These are phyloP conservation scores for Aurinia saxatilis DNA, from an alignment of 345 rosid species.

Conservation along the genomic window DNA sequence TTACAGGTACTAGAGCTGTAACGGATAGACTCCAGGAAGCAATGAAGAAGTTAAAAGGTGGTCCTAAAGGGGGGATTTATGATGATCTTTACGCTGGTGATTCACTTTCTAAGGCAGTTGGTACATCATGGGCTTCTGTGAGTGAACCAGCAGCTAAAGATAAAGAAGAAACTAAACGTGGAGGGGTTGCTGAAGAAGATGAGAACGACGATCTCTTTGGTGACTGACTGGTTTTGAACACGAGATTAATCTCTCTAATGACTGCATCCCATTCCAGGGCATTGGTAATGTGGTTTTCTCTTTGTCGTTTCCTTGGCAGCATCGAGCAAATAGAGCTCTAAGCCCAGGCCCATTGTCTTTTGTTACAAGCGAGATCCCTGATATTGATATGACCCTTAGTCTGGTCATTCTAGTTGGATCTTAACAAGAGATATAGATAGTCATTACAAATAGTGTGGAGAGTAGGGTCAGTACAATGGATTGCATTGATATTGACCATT, in stretches of 20 bases:
- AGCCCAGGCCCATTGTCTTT: constrained; percentile 20
- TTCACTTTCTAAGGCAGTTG: constrained; percentile 57
- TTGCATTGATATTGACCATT: constrained; percentile 17
- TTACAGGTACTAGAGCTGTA: constrained; percentile 38
- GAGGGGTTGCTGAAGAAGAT: constrained; percentile 28
- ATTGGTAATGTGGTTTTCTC: constrained; percentile 11
- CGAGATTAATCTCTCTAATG: neutral
- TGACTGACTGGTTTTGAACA: constrained; percentile 33
- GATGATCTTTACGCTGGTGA: constrained; percentile 80
- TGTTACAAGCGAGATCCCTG: too few relatives aligned
- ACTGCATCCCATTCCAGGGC: constrained; percentile 1
- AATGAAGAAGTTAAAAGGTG: constrained; percentile 52
- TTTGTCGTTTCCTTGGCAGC: neutral
- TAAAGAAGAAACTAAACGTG: constrained; percentile 25
- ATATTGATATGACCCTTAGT: too few relatives aligned
- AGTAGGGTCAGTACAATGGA: constrained; percentile 24
- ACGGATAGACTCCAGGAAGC: constrained; percentile 70
- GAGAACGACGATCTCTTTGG: constrained; percentile 87
- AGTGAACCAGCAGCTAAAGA: constrained; percentile 24
- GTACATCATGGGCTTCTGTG: constrained; percentile 77
- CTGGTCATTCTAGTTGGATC: constrained; percentile 2
- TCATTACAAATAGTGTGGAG: constrained; percentile 16
- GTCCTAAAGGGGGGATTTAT: constrained; percentile 55
- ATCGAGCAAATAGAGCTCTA: constrained; percentile 13
- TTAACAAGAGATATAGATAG: neutral